A percentile compares a stretch with the other conserved stretches of the same genome.
Evolutionary conservation across 306 rosid genomes (phyloP).

Genomic region (Cicer pinnatifidum): DNA sequence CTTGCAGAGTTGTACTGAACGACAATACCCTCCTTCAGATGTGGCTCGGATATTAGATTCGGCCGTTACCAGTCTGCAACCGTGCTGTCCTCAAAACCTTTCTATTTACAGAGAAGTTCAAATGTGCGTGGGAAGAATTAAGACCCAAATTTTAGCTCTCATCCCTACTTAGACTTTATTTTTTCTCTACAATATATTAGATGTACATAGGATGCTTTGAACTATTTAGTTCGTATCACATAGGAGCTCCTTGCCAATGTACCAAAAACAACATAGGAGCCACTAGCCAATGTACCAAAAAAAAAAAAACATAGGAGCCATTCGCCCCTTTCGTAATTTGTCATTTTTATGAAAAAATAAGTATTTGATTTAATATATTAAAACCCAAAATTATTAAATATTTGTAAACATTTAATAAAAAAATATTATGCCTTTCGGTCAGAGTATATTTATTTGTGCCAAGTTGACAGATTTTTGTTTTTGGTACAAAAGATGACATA

Average conservation of each 20-base stretch:
- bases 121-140: constrained; percentile 90
- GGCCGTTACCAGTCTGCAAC: constrained; percentile 75
- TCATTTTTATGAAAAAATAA: too few species aligned
- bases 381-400: too few species aligned
- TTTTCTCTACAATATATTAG: neutral
- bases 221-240: constrained; percentile 37
- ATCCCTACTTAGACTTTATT: constrained; percentile 71
- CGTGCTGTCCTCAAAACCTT: constrained; percentile 71
- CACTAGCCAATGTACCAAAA: too few species aligned
- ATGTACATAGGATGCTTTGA: constrained; percentile 49
- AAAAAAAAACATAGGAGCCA: too few species aligned
- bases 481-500: too few species aligned
- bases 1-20: constrained; percentile 87
- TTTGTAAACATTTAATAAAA: too few species aligned
- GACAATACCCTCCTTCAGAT: constrained; percentile 85
- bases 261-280: too few species aligned
- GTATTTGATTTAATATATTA: too few species aligned
- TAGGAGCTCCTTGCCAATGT: constrained; percentile 20
- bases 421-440: too few species aligned
- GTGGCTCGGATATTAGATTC: constrained; percentile 87
- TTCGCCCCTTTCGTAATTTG: too few species aligned
- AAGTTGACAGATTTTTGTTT: too few species aligned
- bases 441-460: too few species aligned
- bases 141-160: constrained; percentile 86
- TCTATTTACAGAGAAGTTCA: constrained; percentile 89